Evolutionary conservation across 2,329 filamentous ascomycete genomes (phyloP).

Genomic region (Coniochaeta pulveracea): DNA sequence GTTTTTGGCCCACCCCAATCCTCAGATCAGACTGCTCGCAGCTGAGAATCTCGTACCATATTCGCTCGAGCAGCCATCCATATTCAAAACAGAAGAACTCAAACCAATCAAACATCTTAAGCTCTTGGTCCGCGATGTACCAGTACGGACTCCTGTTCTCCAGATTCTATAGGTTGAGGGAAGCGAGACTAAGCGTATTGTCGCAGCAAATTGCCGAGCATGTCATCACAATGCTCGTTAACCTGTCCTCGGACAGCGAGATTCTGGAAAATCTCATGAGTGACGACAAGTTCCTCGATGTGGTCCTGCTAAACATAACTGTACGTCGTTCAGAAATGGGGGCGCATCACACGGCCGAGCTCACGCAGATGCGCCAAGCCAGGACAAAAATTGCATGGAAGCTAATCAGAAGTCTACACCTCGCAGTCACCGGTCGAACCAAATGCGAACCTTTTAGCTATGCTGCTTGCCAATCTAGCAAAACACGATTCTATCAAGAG

Average conservation of each 20-base stretch:
- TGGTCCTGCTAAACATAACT: conserved; percentile 61
- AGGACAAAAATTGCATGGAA: too few species aligned
- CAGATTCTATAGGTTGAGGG: too few species aligned
- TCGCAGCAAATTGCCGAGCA: conserved; percentile 78
- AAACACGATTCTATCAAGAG: conserved; percentile 67
- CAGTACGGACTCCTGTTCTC: too few species aligned
- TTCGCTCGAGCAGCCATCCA: conserved; percentile 55
- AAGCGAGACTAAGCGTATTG: conserved; percentile 4
- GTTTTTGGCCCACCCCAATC: conserved; percentile 86
- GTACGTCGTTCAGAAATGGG: conserved; percentile 33
- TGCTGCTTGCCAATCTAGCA: conserved; percentile 85
- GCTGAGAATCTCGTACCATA: conserved; percentile 82
- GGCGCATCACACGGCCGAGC: too few species aligned
- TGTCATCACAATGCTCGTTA: conserved; percentile 82
- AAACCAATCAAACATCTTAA: conserved; percentile 80
- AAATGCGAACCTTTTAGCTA: conserved; percentile 75
- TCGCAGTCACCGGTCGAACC: conserved; percentile 55
- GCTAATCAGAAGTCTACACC: too few species aligned
- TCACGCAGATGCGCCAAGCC: too few species aligned
- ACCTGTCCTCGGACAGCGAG: conserved; percentile 66
- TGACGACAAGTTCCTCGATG: conserved; percentile 73
- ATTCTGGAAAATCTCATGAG: conserved; percentile 61
- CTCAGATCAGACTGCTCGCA: conserved; percentile 77
- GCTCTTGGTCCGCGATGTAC: conserved; percentile 72
- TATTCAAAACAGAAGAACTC: conserved; percentile 77